Evolutionary conservation across 805 yeast genomes (phyloP), one percentile per base, ranked within the genome.

Genomic region (Saccharomycopsis olivae): DNA sequence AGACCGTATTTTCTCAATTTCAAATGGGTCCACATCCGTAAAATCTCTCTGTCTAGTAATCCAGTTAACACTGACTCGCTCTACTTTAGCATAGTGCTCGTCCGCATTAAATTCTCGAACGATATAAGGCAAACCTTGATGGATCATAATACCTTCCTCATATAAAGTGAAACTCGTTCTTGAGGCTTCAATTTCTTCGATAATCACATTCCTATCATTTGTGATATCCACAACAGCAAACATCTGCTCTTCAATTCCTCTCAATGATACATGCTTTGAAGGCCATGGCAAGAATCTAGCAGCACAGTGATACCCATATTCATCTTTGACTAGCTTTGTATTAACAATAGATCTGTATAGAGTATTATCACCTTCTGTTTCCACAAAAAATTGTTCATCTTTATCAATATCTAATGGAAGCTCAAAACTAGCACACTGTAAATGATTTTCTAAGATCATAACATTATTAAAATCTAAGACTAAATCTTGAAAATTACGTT

Each of bases 391-490:
- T 61, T 74, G 84, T 38, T 56, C 54, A 2, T 56, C 48, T 48
- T 85, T 54, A 1, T 62, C 66, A 9, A 74, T 50, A 29, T 59
- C 58, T 5, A 89, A 61, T 0, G 96, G 92, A 20, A 73, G 50
- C 53, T 89, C 97, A 56, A 74, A 82, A 0, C 96, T 95, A 0
- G 97, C 96, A 65, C 97, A 92, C 53, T 88, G 97, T 17, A 88
- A 56, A 61, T 92, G 98, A 29, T 81, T 78, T 47, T 84, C 89
- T 45, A 83, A 53, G 1, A 88, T 73, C 25, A 79, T 51, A 9
- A 67, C 56, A 47, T 78, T 78, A 24, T 73, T 76, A 44, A 80
- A 64, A 50, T 76, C 82, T 10, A 82, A 53, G 1, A 75, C 67
- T 23, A 77, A 53, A 13, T 75, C 81, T 34, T 75, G 81, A 46